phyloP scores from a whole-genome alignment of 2,329 filamentous ascomycete genomes.

The Beauveria scarabaeidicola region DNA sequence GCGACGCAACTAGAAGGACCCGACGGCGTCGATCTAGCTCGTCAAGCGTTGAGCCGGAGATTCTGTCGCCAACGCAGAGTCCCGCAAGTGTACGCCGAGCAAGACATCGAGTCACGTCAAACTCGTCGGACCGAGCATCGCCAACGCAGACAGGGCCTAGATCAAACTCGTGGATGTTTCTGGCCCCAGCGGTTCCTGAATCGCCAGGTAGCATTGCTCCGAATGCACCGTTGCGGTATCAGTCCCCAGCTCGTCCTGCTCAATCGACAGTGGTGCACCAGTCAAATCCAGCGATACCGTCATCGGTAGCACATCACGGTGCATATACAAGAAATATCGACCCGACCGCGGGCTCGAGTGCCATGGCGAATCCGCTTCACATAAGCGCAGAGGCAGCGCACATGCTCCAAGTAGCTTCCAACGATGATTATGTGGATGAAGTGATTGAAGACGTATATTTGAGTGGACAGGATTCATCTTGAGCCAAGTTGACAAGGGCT shows the following conservation, averaged over 20 bases:
- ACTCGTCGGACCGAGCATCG: not conserved
- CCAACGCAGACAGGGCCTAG: not conserved
- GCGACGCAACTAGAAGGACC: not conserved
- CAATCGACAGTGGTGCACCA: not conserved
- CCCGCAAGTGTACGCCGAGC: not conserved
- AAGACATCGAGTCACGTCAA: not conserved
- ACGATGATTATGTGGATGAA: not conserved
- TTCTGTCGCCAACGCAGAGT: not conserved
- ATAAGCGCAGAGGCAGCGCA: not conserved
- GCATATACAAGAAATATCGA: not conserved
- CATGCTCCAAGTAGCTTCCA: not conserved
- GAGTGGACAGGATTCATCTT: not conserved
- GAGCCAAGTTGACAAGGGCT: not conserved
- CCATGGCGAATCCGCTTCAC: not conserved
- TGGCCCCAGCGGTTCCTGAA: not conserved
- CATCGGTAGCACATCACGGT: not conserved
- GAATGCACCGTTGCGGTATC: not conserved
- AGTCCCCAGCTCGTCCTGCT: not conserved
- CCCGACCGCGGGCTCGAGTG: not conserved
- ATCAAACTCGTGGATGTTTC: not conserved
- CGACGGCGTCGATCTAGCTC: conserved; percentile 2
- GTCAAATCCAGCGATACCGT: no score
- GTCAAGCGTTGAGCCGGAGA: not conserved
- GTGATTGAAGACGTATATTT: not conserved
- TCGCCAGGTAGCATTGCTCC: not conserved